phyloP scores from a whole-genome alignment of 1,139 yeast genomes.

The Nematodospora anomalae region DNA sequence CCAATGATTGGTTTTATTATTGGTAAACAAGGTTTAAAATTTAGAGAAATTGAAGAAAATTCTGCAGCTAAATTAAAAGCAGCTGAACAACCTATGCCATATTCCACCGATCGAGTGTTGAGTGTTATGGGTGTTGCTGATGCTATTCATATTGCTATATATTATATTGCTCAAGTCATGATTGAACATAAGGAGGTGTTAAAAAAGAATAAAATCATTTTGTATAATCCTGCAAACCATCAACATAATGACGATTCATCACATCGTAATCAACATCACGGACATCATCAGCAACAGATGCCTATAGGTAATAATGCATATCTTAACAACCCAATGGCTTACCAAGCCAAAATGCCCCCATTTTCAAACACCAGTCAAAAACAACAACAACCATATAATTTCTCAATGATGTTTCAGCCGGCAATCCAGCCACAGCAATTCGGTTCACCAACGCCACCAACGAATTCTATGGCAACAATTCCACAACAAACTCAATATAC shows the following conservation, averaged over 20 bases:
- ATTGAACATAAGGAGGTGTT: slow-evolving; percentile 57
- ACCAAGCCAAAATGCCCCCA: slow-evolving; percentile 6
- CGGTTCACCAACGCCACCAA: slow-evolving; percentile 3
- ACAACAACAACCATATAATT: slow-evolving; percentile 33
- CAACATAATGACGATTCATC: slow-evolving; percentile 21
- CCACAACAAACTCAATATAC: slow-evolving; percentile 41
- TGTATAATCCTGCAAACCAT: slow-evolving; percentile 63
- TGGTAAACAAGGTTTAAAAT: slow-evolving; percentile 74
- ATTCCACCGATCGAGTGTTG: slow-evolving; percentile 76
- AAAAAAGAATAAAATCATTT: slow-evolving; percentile 52
- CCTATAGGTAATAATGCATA: slow-evolving; percentile 7
- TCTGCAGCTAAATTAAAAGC: slow-evolving; percentile 82
- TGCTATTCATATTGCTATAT: slow-evolving; percentile 82
- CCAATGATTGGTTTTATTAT: slow-evolving; percentile 80
- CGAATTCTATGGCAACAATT: slow-evolving; percentile 11
- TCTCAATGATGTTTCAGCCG: slow-evolving; percentile 47
- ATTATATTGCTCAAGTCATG: slow-evolving; percentile 68
- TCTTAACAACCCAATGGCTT: slow-evolving; percentile 5
- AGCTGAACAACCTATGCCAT: slow-evolving; percentile 72
- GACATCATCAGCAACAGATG: slow-evolving; percentile 9
- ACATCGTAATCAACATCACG: slow-evolving; percentile 6
- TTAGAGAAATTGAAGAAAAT: slow-evolving; percentile 79
- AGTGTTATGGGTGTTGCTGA: slow-evolving; percentile 80
- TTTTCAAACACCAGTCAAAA: slow-evolving; percentile 11
- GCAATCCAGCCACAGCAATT: slow-evolving; percentile 37